phyloP scores from a whole-genome alignment of 495 filamentous ascomycete genomes.

The Cladorrhinum samala region DNA sequence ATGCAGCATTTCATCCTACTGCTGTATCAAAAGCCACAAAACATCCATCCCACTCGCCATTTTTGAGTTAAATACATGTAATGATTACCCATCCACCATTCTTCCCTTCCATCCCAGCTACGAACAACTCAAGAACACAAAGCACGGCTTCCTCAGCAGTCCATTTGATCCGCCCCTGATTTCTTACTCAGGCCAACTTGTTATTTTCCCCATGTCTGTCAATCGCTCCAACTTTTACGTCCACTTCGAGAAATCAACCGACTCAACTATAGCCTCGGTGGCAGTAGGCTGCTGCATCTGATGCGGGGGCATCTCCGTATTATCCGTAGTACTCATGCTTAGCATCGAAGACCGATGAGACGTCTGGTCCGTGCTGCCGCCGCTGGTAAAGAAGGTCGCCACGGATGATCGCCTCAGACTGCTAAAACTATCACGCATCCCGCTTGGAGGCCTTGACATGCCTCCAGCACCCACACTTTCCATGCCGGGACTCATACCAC shows the following conservation, averaged over 20 bases:
- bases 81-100: too few relatives aligned
- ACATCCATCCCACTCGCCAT: too few relatives aligned
- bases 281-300: constrained; percentile 28
- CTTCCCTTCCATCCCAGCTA: too few relatives aligned
- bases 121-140: too few relatives aligned
- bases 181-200: too few relatives aligned
- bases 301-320: constrained; percentile 26
- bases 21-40: too few relatives aligned
- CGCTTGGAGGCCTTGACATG: constrained; percentile 31
- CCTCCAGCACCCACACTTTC: constrained; percentile 15
- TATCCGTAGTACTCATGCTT: constrained; percentile 42
- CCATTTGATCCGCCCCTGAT: too few relatives aligned
- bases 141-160: too few relatives aligned
- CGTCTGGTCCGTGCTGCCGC: constrained; percentile 38
- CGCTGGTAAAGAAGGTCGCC: constrained; percentile 47
- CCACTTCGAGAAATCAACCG: constrained; percentile 59
- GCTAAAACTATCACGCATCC: constrained; percentile 46
- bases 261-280: constrained; percentile 46
- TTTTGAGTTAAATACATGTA: too few relatives aligned
- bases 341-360: constrained; percentile 48
- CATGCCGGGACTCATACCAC: not conserved
- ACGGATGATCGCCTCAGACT: constrained; percentile 48
- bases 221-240: too few relatives aligned
- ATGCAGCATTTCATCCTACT: too few relatives aligned
- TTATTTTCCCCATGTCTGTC: too few relatives aligned